These are phyloP conservation scores for Jacaranda mimosifolia DNA, from an alignment of 257 asterid species.

Conservation along the genomic window DNA sequence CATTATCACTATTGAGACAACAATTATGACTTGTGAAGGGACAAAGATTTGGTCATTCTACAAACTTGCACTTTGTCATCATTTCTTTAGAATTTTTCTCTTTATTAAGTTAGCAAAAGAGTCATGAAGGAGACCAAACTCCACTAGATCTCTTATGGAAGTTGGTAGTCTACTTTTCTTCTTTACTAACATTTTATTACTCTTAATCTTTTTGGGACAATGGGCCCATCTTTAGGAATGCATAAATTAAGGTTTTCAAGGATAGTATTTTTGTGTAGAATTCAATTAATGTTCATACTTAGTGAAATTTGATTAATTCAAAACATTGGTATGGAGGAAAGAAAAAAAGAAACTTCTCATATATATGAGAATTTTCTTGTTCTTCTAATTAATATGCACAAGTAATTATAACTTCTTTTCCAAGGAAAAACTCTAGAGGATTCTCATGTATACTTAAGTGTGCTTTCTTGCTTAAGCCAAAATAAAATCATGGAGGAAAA, in stretches of 20 bases:
- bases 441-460: too few relatives aligned
- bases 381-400: too few relatives aligned
- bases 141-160: too few relatives aligned
- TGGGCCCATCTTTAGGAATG: not conserved
- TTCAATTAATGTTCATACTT: not conserved
- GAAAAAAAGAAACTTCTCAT: too few relatives aligned
- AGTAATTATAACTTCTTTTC: too few relatives aligned
- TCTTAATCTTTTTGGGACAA: not conserved
- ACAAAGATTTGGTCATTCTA: constrained; percentile 42
- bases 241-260: not conserved
- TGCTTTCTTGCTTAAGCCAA: too few relatives aligned
- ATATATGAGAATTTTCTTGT: too few relatives aligned
- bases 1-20: constrained; percentile 26
- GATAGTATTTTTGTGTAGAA: not conserved
- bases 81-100: constrained; percentile 21
- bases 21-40: constrained; percentile 34
- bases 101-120: not conserved
- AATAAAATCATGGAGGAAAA: too few relatives aligned
- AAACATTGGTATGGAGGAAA: too few relatives aligned
- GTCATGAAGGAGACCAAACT: too few relatives aligned
- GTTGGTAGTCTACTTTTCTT: not conserved
- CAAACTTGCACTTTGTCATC: constrained; percentile 20
- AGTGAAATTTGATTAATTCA: not conserved
- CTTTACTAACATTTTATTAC: not conserved
- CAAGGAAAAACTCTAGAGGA: too few relatives aligned